Base-by-base conservation (phyloP, 2,329 filamentous ascomycete genomes). In the Verticillium klebahnii region DNA sequence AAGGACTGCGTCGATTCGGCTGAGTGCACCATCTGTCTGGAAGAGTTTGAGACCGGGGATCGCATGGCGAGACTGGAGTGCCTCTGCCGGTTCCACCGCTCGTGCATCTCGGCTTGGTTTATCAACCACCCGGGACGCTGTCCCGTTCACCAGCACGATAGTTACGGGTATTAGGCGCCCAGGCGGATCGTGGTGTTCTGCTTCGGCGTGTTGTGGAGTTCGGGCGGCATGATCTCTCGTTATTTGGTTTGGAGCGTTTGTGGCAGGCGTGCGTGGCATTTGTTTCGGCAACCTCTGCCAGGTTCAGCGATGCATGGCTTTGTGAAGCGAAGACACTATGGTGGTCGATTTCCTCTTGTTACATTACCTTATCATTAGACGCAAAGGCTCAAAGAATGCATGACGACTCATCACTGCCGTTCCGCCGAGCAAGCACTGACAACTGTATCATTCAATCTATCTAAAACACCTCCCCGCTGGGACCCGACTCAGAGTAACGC, bases 1-100 rank as follows among this genome's bases (percentile, higher is more conserved):
- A 89, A 89, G 74, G 87, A 89, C 70, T 88, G 85, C 66, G 81
- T 87, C n/a, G 84, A 88, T 65, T 83, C 85, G 62, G 86, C 85
- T 3, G 87, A 89, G 73, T 89, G 86, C 69, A 88, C 85, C 5
- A 89, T 89, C 58, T 89, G 87, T 66, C 76, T 89, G 2, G 87
- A 89, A 67, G 86, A 89, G 70, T 88, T 88, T 64, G 81, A 85
- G 62, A 84, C 83, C 0, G 86, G 86, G 2, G 80, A 83, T 32
- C 73, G 80, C 31, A 89, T 89, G 86, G 86, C 84, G n/a, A 77
- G 87, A 54, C 73, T 89, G 57, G 87, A 89, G 73, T 89, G 87
- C 67, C 78, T 89, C 31, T 89, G 87, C 69, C 80, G 85, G 19
- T 89, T 89, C 68, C 87, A 89, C 69, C 73, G 79, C 55, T 72